These are phyloP conservation scores for Pythium scleroteichum DNA, from an alignment of 352 stramenopile species.

Conservation along the genomic window DNA sequence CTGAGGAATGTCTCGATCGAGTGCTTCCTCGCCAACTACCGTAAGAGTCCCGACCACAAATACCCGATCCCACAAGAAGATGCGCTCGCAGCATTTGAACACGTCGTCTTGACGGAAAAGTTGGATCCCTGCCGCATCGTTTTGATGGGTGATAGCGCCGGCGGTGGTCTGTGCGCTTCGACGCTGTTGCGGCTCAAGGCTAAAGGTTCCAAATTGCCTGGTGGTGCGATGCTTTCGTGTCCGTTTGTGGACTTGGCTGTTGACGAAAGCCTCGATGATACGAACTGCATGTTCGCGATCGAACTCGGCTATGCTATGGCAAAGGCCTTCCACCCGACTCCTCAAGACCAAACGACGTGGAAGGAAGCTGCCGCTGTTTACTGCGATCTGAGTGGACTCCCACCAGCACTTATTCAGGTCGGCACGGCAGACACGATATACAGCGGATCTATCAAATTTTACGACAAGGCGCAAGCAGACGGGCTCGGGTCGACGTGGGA, in stretches of 20 bases:
- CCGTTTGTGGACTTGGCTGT: slow-evolving; percentile 48
- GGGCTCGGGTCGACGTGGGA: slow-evolving; percentile 31
- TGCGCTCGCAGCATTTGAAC: slow-evolving; percentile 46
- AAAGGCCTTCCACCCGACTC: slow-evolving; percentile 29
- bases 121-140: slow-evolving; percentile 37
- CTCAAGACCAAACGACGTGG: slow-evolving; percentile 24
- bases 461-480: slow-evolving; percentile 31
- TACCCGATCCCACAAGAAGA: slow-evolving; percentile 54
- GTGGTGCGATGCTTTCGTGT: slow-evolving; percentile 42
- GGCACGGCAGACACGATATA: slow-evolving; percentile 55
- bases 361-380: slow-evolving; percentile 39
- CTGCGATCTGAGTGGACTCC: slow-evolving; percentile 42
- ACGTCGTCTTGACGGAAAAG: slow-evolving; percentile 33
- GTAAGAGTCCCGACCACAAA: slow-evolving; percentile 47
- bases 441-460: slow-evolving; percentile 37
- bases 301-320: slow-evolving; percentile 40
- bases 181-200: slow-evolving; percentile 44
- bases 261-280: slow-evolving; percentile 29
- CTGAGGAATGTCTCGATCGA: slow-evolving; percentile 31
- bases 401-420: slow-evolving; percentile 45
- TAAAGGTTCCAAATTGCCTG: slow-evolving; percentile 26
- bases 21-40: slow-evolving; percentile 69
- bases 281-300: slow-evolving; percentile 54
- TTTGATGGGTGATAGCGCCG: slow-evolving; percentile 54
- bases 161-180: slow-evolving; percentile 45